Base-by-base conservation (phyloP, 805 yeast genomes). In the Clavispora santaluciae region DNA sequence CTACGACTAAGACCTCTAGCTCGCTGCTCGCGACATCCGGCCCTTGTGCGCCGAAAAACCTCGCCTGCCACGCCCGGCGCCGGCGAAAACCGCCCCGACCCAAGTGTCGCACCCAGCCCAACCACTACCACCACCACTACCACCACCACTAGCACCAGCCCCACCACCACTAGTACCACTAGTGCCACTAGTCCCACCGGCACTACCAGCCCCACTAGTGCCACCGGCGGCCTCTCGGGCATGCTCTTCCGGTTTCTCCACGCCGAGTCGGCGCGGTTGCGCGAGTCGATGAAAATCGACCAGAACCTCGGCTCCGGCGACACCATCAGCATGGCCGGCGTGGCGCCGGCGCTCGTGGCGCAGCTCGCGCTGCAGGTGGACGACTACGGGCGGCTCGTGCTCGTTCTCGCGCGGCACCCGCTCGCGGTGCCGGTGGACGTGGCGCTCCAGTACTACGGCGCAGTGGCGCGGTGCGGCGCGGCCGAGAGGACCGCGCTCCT, bases 371-470 rank as follows among this genome's bases (percentile, higher is more conserved):
- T 39, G 18, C 48, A 56, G 24, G 37, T 63, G 10, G 72, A 66
- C 42, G 49, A 45, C 33, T 52, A 59, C 42, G 62, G 61, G 39
- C 56, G 57, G 40, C 49, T 68, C 16, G 46, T 53, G 18, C 44
- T 57, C n/a, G 43, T 64, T 21, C 51, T 66, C 26, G 53, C 63
- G 2, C 60, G 56, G 45, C 60, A 59, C 36, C 71, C 73, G 1
- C 43, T 55, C 16, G 41, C 52, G n/a, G 55, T 68, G 8, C 66
- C 70, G 8, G 41, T 50, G 16, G 43, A 58, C 20, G 58, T 66
- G 38, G 30, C 56, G 9, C 42, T 55, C 23, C 50, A 31, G 7
- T 43, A 51, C 33, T 47, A 51, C 37, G 42, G 49, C 10, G 36
- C 44, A 17, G 23, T 52, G 22, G 53, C 47, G 5, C 21, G 48